Base-by-base conservation (phyloP, 176 grass and related monocot genomes). In the Avena atlantica region DNA sequence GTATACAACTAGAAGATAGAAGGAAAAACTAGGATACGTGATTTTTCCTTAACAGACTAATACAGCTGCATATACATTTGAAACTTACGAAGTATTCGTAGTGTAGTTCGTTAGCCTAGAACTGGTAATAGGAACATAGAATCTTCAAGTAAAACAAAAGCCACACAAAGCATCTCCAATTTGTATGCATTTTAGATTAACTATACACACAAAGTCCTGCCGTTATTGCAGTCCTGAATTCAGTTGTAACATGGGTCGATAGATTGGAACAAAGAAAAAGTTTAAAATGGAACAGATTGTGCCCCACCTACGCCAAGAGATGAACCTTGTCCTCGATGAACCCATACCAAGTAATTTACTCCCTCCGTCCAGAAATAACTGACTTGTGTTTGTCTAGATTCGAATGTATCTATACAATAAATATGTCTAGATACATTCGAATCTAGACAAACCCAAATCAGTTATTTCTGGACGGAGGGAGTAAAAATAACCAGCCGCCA, bases 11-110 rank as follows among this genome's bases (percentile, higher is more conserved):
- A 53, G 1, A 76, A 53, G 48, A 51, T 82, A 36, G 21, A 56
- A 77, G 50, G 48, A 56, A 56, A 77, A 56, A 56, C 50, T 34
- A 77, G 25, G 50, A 53, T 77, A 34, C 74, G 6, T 72, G 49
- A 20, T 53, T 52, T 76, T 76, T 53, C 50, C 50, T 31, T 31
- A 5, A 76, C 7, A 52, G 3, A 76, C 74, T 55, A 24, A 55
- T 50, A 76, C 15, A 10, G 25, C 50, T 20, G 16, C 13, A 20
- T 56, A 77, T 56, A 34, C 23, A 76, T 76, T 56, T 77, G 50
- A 56, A 34, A 77, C 48, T 53, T 77, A 77, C 0, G 3, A 55
- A 76, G 24, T 31, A 55, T 55, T 20, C 14, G 55, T 19, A 34
- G 24, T 76, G 4, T 55, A 76, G 49, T 34, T 77, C 8, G 8